These are phyloP conservation scores for Oryza meyeriana DNA, from an alignment of 176 grass and related monocot genomes.

Conservation along the genomic window DNA sequence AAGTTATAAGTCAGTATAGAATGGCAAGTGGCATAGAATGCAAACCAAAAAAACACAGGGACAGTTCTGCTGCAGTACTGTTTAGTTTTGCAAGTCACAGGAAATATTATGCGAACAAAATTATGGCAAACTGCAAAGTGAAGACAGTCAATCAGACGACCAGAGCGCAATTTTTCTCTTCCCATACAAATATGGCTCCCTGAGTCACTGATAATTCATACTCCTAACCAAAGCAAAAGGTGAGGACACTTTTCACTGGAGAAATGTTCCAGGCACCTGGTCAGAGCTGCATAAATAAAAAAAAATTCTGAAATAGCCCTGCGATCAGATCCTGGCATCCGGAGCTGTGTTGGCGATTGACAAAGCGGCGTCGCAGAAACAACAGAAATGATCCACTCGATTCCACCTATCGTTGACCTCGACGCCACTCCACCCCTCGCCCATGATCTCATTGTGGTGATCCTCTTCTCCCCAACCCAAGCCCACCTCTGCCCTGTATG, in stretches of 20 bases:
- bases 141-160: constrained; percentile 31
- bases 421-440: too few relatives aligned
- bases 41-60: neutral
- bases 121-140: neutral
- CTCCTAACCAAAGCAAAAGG: neutral
- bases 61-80: neutral
- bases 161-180: constrained; percentile 45
- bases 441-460: too few relatives aligned
- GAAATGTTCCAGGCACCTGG: constrained; percentile 12
- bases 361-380: too few relatives aligned
- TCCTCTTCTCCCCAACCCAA: too few relatives aligned
- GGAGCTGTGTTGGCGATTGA: too few relatives aligned
- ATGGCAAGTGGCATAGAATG: constrained; percentile 6
- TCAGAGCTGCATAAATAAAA: constrained; percentile 30
- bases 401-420: too few relatives aligned
- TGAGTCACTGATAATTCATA: constrained; percentile 26
- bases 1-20: neutral
- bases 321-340: too few relatives aligned
- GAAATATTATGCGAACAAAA: neutral
- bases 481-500: too few relatives aligned
- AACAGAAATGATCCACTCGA: too few relatives aligned
- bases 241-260: neutral
- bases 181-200: constrained; percentile 29
- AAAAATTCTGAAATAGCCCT: neutral
- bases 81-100: neutral